Conservation (phyloP, 306 rosid species). For the Dryas octopetala region DNA sequence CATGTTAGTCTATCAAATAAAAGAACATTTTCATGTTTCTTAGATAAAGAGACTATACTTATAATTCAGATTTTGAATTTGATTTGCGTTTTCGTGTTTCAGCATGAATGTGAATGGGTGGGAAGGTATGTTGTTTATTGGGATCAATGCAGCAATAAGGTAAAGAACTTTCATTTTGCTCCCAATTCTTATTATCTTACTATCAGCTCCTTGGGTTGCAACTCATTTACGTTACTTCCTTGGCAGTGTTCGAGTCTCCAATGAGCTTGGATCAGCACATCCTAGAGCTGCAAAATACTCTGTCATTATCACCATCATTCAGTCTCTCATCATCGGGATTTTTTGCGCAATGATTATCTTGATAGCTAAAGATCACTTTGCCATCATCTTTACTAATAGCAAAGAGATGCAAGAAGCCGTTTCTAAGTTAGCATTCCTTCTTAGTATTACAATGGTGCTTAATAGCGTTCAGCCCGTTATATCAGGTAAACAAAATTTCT, state of each 20-base stretch:
- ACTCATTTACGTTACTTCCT: neutral
- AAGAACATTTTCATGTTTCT: neutral
- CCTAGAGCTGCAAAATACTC: conserved; percentile 87
- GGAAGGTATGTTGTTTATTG: conserved; percentile 97
- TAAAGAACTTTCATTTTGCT: conserved; percentile 23
- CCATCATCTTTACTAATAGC: conserved; percentile 68
- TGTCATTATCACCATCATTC: conserved; percentile 46
- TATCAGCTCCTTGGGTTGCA: neutral
- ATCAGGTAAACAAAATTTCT: conserved; percentile 49
- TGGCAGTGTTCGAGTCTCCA: conserved; percentile 81
- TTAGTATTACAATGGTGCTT: conserved; percentile 78
- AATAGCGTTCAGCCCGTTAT: conserved; percentile 91
- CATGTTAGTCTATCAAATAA: too few relatives aligned
- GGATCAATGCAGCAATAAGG: conserved; percentile 97
- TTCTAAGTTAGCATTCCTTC: conserved; percentile 74
- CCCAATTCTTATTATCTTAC: neutral
- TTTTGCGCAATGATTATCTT: conserved; percentile 47
- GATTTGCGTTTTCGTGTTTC: conserved; percentile 26
- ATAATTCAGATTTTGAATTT: neutral
- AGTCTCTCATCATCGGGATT: conserved; percentile 71
- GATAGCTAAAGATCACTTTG: conserved; percentile 62
- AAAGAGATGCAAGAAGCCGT: conserved; percentile 79
- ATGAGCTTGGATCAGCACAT: conserved; percentile 91
- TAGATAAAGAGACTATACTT: neutral
- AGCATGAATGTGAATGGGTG: conserved; percentile 97